Evolutionary conservation across 345 rosid genomes (phyloP), one percentile per base, ranked within the genome.

Genomic region (Pistacia vera): DNA sequence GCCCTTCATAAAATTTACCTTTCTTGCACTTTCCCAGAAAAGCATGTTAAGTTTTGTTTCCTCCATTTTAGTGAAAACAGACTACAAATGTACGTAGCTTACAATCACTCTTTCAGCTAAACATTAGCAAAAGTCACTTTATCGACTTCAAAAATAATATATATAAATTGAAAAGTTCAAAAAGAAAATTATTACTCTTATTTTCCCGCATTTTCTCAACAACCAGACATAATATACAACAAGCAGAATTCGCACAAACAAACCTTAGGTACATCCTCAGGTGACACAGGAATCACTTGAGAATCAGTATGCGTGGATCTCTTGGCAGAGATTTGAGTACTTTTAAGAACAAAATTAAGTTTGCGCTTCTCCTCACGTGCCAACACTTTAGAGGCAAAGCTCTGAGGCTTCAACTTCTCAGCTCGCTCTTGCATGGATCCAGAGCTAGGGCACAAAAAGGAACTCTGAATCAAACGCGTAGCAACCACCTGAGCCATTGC

Each of bases 401-500:
- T 83, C 68, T 89, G 71, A 8, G 90, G 85, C 63, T 81, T 88
- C 54, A 86, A 75, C 90, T 77, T 90, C 44, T 88, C 84, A 30
- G 74, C 84, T 70, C 87, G 83, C 20, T 81, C 82, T 38, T 81
- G 86, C 33, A 71, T 65, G 61, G 96, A 87, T 87, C 91, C 86
- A 67, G 88, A 71, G 79, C 70, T 80, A 64, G 83, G 83, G 64
- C 76, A 57, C 35, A 81, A 25, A 76, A 89, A 44, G 1, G 96
- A 85, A 63, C 81, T 76, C 68, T 84, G 92, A 68, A 90, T 86
- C 73, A 92, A 87, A 81, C 92, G 81, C 5, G 95, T 88, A 41
- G 93, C 93, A 61, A 88, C 95, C 72, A 90, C 90, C 77, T 90
- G 94, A 79, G 94, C 90, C 99, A 95, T 95, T 84, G 59, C 18